Conservation (phyloP, 805 yeast species). For the Kodamaea nitidulidarum region DNA sequence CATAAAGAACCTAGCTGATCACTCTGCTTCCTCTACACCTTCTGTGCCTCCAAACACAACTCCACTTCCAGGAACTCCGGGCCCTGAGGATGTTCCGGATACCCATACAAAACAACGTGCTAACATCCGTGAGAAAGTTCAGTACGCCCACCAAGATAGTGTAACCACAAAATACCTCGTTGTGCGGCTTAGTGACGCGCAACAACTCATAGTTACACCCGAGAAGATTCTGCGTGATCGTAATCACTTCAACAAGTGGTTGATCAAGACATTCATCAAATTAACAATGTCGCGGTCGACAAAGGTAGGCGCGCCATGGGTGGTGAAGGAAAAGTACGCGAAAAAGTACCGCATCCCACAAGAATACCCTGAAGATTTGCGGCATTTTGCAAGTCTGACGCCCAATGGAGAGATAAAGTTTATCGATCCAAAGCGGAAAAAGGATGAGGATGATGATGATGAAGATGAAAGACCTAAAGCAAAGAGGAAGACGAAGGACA, state of each 20-base stretch:
- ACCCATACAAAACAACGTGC: conserved; percentile 43
- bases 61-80: conserved; percentile 2
- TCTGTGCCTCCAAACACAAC: not conserved
- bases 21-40: not conserved
- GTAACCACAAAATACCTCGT: conserved; percentile 63
- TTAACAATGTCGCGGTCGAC: conserved; percentile 71
- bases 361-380: conserved; percentile 54
- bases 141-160: conserved; percentile 51
- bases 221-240: conserved; percentile 77
- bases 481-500: conserved; percentile 1
- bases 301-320: conserved; percentile 94
- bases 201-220: conserved; percentile 68
- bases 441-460: conserved; percentile 5
- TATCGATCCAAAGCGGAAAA: conserved; percentile 4
- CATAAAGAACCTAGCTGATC: conserved; percentile 33
- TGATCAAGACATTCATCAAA: conserved; percentile 83
- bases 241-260: conserved; percentile 82
- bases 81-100: conserved; percentile 4
- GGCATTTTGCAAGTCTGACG: conserved; percentile 34
- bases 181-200: conserved; percentile 47
- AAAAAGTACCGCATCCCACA: conserved; percentile 60
- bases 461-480: not conserved
- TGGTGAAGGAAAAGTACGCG: conserved; percentile 76
- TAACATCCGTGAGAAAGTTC: conserved; percentile 79
- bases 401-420: conserved; percentile 26